A percentile compares a stretch with the other conserved stretches of the same genome.
Evolutionary conservation across 495 filamentous ascomycete species (phyloP).

Genomic region (Penicillium arizonense): DNA sequence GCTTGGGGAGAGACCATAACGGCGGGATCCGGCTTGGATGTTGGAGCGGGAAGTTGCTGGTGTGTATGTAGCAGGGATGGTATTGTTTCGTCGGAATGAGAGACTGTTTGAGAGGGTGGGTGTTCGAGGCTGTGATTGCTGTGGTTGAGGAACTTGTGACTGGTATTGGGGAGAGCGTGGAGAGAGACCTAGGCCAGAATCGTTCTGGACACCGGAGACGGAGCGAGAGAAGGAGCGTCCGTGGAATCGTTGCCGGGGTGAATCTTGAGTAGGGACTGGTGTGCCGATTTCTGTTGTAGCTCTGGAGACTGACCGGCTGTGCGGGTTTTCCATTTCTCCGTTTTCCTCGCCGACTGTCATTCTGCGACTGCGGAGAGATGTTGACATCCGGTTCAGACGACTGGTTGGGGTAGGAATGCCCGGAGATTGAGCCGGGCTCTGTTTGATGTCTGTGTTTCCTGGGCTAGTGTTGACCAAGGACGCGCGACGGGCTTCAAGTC

Average conservation of each 20-base stretch:
- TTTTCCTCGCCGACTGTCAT: constrained; percentile 33
- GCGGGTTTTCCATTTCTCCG: constrained; percentile 18
- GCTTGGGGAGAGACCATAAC: constrained; percentile 40
- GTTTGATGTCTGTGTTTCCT: constrained; percentile 20
- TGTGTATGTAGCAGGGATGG: constrained; percentile 35
- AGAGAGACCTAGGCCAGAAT: constrained; percentile 19
- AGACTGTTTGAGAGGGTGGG: constrained; percentile 38
- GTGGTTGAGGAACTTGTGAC: constrained; percentile 23
- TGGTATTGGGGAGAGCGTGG: constrained; percentile 23
- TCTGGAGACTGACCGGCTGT: constrained; percentile 36
- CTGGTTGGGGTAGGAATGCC: constrained; percentile 28
- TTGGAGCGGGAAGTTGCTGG: constrained; percentile 43
- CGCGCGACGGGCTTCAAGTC: constrained; percentile 69
- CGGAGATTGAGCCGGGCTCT: constrained; percentile 24
- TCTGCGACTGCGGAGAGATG: constrained; percentile 36
- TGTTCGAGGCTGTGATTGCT: constrained; percentile 35
- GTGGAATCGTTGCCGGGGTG: constrained; percentile 36
- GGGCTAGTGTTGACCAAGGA: constrained; percentile 53
- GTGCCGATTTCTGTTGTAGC: constrained; percentile 39
- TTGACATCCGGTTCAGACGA: constrained; percentile 39
- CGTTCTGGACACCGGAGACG: constrained; percentile 20
- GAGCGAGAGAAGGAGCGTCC: constrained; percentile 38
- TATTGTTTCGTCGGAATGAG: constrained; percentile 43
- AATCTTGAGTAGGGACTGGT: constrained; percentile 25
- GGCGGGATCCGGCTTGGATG: constrained; percentile 46